phyloP scores from a whole-genome alignment of 2,329 filamentous ascomycete species.

The Epichloe scottii region DNA sequence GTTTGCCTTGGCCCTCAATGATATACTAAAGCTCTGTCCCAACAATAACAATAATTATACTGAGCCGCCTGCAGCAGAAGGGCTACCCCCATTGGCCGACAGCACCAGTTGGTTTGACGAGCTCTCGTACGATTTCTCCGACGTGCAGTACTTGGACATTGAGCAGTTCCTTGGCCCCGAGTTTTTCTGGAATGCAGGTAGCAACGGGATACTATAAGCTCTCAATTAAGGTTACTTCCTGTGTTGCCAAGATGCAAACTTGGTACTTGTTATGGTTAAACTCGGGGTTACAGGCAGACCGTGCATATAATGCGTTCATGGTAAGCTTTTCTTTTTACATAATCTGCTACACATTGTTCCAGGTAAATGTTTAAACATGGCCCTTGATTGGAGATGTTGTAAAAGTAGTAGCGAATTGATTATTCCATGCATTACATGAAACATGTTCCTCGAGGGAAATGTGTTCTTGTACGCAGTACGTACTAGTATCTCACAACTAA shows the following conservation, averaged over 20 bases:
- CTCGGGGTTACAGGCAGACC: not conserved
- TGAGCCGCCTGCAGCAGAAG: not conserved
- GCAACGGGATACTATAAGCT: conserved; percentile 1
- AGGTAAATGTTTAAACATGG: not conserved
- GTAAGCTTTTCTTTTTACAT: not conserved
- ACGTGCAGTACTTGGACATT: conserved; percentile 29
- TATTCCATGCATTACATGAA: not conserved
- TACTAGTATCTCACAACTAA: no score
- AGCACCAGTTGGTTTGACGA: conserved; percentile 24
- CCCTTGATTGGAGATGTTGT: not conserved
- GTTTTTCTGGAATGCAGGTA: not conserved
- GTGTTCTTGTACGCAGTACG: no score
- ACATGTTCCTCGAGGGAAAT: not conserved
- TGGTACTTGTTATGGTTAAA: not conserved
- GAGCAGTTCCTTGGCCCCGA: conserved; percentile 23
- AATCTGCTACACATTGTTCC: not conserved
- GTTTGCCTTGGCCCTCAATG: conserved; percentile 22
- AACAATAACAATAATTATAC: conserved; percentile 15
- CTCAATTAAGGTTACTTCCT: not conserved
- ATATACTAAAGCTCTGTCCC: conserved; percentile 25
- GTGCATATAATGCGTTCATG: not conserved
- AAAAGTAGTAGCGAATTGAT: no score
- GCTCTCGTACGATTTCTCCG: conserved; percentile 30
- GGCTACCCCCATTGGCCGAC: not conserved
- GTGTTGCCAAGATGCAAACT: not conserved